These are phyloP conservation scores for Aristolochia californica DNA, from an alignment of 164 flowering plant genomes.

Conservation along the genomic window DNA sequence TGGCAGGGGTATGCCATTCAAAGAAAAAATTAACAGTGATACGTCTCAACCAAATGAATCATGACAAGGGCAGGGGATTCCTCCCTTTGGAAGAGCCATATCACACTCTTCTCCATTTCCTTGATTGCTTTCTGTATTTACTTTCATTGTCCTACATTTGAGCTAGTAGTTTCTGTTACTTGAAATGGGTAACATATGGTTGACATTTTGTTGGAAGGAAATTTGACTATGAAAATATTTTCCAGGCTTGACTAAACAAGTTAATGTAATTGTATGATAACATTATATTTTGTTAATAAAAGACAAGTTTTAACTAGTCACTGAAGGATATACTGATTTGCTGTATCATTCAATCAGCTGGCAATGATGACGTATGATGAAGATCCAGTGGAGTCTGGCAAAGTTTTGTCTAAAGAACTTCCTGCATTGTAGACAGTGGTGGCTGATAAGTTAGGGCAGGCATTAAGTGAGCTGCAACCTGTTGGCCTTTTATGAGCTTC, in stretches of 20 bases:
- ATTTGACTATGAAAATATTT: background rate
- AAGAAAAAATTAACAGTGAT: no score
- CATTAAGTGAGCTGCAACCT: background rate
- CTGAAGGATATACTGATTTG: background rate
- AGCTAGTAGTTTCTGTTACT: background rate
- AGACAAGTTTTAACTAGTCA: background rate
- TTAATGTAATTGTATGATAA: background rate
- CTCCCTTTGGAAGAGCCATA: no score
- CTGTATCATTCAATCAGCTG: background rate
- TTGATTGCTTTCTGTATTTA: no score
- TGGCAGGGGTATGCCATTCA: no score
- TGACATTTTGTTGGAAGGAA: background rate
- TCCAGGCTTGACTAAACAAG: background rate
- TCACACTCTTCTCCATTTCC: no score
- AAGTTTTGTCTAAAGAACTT: slow-evolving; percentile 1
- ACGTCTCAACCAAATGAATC: no score
- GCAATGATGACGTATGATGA: slow-evolving; percentile 5
- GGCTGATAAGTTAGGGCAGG: background rate
- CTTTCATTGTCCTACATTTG: no score
- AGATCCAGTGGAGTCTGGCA: background rate
- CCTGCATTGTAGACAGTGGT: background rate
- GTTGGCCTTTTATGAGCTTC: no score
- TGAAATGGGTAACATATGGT: background rate
- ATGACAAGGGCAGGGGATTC: no score
- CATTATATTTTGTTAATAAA: background rate